Conservation (phyloP, 331 rosid genomes). For the Stylosanthes scabra region DNA sequence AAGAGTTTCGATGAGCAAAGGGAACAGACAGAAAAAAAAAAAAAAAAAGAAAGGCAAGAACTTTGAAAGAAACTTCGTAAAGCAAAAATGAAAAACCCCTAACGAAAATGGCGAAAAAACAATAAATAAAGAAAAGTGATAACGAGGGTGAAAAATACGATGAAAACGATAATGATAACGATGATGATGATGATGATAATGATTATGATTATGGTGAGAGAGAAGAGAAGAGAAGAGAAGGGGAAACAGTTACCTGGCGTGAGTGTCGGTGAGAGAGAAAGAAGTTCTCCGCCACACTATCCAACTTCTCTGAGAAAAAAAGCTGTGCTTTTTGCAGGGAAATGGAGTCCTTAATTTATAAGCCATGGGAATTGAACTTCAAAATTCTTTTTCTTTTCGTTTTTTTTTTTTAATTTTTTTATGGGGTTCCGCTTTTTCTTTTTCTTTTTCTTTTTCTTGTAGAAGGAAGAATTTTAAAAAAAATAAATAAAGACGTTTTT, state of each 20-base stretch:
- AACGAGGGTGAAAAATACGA: background rate
- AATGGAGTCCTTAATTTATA: slow-evolving; percentile 39
- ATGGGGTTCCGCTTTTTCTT: background rate
- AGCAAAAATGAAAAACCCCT: background rate
- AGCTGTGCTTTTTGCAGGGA: slow-evolving; percentile 4
- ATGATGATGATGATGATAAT: background rate
- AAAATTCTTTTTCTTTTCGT: background rate
- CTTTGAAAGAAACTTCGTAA: slow-evolving; percentile 6
- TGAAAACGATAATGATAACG: background rate
- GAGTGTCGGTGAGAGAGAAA: slow-evolving; percentile 36
- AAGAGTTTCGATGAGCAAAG: background rate
- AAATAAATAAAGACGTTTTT: too few species aligned
- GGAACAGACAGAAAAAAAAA: background rate
- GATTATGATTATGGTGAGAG: background rate
- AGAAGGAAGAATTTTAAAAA: background rate
- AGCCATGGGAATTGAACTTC: background rate
- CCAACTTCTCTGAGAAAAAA: slow-evolving; percentile 11
- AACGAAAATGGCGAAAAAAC: background rate
- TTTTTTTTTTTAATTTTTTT: background rate
- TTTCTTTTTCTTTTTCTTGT: background rate
- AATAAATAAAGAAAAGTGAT: background rate
- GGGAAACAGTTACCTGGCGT: slow-evolving; percentile 48
- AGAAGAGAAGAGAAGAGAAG: background rate
- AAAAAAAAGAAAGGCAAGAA: background rate
- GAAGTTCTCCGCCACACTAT: background rate